Percentiles rank a stretch among this genome's conserved stretches.
Evolutionary conservation across 2,329 filamentous ascomycete species (phyloP).

Genomic region (Aureobasidium sp.): DNA sequence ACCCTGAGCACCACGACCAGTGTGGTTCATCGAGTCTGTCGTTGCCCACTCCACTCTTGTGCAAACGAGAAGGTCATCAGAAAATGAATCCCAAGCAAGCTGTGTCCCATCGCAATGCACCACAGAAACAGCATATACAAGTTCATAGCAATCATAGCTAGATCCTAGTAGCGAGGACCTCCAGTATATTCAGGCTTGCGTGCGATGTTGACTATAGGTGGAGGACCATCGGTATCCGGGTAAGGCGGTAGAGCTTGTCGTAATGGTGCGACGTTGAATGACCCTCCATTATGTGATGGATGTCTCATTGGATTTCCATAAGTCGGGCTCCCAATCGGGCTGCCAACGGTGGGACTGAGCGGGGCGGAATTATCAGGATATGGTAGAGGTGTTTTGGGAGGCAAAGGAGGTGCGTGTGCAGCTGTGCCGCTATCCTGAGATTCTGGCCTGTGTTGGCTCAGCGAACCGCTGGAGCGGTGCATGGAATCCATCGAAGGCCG

Average conservation of each 20-base stretch:
- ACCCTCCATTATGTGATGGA: constrained; percentile 5
- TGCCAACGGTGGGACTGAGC: constrained; percentile 22
- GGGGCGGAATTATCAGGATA: constrained; percentile 17
- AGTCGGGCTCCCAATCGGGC: constrained; percentile 17
- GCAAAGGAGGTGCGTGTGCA: constrained; percentile 54
- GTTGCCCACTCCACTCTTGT: background rate
- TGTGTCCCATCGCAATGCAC: background rate
- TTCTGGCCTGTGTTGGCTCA: constrained; percentile 23
- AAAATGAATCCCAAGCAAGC: background rate
- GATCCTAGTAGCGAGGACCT: background rate
- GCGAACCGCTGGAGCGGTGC: constrained; percentile 12
- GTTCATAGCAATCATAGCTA: background rate
- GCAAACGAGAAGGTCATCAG: no score
- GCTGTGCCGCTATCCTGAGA: constrained; percentile 19
- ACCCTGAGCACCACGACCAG: background rate
- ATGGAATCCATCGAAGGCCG: constrained; percentile 12
- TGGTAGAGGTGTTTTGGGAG: constrained; percentile 49
- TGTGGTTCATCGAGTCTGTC: background rate
- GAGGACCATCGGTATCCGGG: constrained; percentile 69
- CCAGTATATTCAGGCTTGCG: constrained; percentile 62
- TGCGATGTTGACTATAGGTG: constrained; percentile 76
- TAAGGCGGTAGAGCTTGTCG: constrained; percentile 55
- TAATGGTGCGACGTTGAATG: background rate
- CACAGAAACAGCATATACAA: background rate
- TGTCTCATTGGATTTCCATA: constrained; percentile 22